Percentiles rank a stretch among this genome's conserved stretches.
phyloP scores from a whole-genome alignment of 177 flowering plant genomes.

The Telopea speciosissima region DNA sequence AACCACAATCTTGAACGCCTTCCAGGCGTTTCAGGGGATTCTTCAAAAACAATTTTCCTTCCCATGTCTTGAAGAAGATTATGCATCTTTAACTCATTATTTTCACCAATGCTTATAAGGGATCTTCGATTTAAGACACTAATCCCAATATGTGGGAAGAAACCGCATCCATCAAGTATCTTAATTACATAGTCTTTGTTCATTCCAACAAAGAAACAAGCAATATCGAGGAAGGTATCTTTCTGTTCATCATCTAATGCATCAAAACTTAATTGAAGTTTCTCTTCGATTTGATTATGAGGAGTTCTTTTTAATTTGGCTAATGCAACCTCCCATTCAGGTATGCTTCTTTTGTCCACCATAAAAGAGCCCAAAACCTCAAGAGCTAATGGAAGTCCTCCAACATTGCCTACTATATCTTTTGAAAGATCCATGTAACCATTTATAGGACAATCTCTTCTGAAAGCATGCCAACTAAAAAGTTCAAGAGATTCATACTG shows the following conservation, averaged over 20 bases:
- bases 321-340: background rate
- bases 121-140: no score
- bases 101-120: no score
- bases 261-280: background rate
- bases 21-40: background rate
- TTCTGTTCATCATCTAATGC: background rate
- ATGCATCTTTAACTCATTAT: no score
- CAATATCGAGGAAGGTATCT: background rate
- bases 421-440: background rate
- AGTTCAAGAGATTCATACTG: background rate
- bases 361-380: conserved; percentile 1
- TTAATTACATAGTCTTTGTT: background rate
- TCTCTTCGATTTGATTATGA: background rate
- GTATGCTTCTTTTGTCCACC: background rate
- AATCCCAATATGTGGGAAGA: no score
- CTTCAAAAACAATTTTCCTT: no score
- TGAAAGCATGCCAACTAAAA: conserved; percentile 6
- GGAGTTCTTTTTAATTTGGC: background rate
- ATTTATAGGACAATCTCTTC: background rate
- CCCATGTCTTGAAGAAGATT: no score
- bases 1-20: no score
- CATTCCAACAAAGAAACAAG: background rate
- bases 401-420: background rate
- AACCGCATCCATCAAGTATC: background rate
- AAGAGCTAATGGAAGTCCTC: conserved; percentile 10